Evolutionary conservation across 2,329 filamentous ascomycete genomes (phyloP).

Genomic region (Hawksworthiomyces lignivorus): DNA sequence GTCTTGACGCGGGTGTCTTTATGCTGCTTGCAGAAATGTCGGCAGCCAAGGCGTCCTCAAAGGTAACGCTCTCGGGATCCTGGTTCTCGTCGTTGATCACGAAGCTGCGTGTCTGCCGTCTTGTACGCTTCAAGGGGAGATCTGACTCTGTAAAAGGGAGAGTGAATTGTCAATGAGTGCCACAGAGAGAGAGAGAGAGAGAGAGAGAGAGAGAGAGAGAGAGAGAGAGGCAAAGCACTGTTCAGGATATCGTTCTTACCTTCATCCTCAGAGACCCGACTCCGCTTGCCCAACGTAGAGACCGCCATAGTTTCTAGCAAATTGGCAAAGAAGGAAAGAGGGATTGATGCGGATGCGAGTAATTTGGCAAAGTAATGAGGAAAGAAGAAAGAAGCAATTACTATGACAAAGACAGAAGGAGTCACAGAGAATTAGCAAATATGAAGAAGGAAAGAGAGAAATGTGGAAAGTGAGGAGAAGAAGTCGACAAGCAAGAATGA

Average conservation of each 20-base stretch:
- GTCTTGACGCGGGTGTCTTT: slow-evolving; percentile 2
- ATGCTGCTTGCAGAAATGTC: slow-evolving; percentile 17
- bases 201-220: too few relatives aligned
- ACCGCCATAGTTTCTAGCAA: slow-evolving; percentile 3
- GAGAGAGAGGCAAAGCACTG: neutral
- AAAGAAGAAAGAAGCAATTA: slow-evolving; percentile 1
- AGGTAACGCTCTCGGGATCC: slow-evolving; percentile 41
- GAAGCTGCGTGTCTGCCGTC: slow-evolving; percentile 33
- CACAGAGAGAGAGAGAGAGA: too few relatives aligned
- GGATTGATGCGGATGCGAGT: neutral
- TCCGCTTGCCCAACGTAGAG: slow-evolving; percentile 12
- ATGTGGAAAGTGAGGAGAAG: slow-evolving; percentile 1
- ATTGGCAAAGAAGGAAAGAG: neutral
- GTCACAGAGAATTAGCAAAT: too few relatives aligned
- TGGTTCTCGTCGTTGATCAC: slow-evolving; percentile 58
- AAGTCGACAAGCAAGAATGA: neutral
- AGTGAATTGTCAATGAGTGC: too few relatives aligned
- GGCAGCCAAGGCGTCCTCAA: slow-evolving; percentile 27
- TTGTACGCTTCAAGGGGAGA: slow-evolving; percentile 38
- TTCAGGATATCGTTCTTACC: slow-evolving; percentile 8
- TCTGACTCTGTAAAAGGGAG: slow-evolving; percentile 13
- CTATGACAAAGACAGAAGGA: too few relatives aligned
- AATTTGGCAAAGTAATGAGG: neutral
- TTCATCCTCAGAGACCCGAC: slow-evolving; percentile 1
- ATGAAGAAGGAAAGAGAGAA: neutral